Evolutionary conservation across 495 filamentous ascomycete species (phyloP).

Genomic region (Podospora appendiculata): DNA sequence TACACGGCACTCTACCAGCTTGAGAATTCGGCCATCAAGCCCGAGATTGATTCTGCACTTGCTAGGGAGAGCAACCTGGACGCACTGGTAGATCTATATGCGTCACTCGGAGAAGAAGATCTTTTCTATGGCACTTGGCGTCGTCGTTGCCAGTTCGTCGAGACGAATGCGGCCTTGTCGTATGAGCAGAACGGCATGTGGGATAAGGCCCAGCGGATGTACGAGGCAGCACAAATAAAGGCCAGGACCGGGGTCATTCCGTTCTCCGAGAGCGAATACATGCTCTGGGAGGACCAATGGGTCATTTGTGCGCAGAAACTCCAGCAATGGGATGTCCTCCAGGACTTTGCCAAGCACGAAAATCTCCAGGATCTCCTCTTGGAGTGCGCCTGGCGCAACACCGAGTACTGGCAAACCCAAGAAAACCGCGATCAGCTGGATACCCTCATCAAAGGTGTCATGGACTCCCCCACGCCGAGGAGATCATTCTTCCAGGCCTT

Average conservation of each 20-base stretch:
- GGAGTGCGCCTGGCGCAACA: constrained; percentile 88
- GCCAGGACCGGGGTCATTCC: constrained; percentile 86
- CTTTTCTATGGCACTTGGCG: constrained; percentile 98
- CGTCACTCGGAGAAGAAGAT: constrained; percentile 84
- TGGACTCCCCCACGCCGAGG: constrained; percentile 91
- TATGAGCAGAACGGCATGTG: constrained; percentile 99
- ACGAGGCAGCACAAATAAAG: constrained; percentile 94
- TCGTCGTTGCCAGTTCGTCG: constrained; percentile 86
- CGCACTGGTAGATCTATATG: constrained; percentile 84
- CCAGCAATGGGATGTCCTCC: constrained; percentile 96
- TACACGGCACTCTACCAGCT: constrained; percentile 80
- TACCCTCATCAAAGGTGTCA: constrained; percentile 85
- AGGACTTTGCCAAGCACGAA: constrained; percentile 97
- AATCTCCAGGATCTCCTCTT: constrained; percentile 96
- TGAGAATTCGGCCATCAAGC: constrained; percentile 75
- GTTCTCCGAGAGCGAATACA: constrained; percentile 94
- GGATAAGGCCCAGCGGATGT: constrained; percentile 95
- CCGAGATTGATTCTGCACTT: constrained; percentile 71
- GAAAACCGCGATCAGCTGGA: constrained; percentile 85
- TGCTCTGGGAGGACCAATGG: constrained; percentile 99
- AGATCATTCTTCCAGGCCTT: constrained; percentile 96
- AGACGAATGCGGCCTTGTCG: constrained; percentile 92
- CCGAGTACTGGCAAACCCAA: constrained; percentile 82
- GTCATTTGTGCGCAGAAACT: constrained; percentile 94
- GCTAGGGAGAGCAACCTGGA: constrained; percentile 92